These are phyloP conservation scores for Domatiomyces globalis DNA, from an alignment of 2,329 filamentous ascomycete species.

Conservation along the genomic window DNA sequence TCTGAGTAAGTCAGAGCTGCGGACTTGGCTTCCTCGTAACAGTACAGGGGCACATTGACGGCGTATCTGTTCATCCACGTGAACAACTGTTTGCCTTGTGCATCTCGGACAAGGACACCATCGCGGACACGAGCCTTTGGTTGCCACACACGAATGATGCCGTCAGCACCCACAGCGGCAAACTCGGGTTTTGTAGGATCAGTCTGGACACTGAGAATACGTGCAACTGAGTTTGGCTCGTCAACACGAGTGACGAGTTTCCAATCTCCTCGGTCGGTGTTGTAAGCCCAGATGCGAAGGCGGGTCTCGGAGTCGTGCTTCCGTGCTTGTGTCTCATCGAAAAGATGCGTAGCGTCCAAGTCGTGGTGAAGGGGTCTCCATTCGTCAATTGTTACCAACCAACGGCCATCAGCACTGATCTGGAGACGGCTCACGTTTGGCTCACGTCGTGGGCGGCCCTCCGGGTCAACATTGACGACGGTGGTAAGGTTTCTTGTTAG, in stretches of 20 bases:
- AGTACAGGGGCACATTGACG: slow-evolving; percentile 25
- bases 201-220: slow-evolving; percentile 57
- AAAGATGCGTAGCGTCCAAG: slow-evolving; percentile 39
- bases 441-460: slow-evolving; percentile 57
- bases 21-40: slow-evolving; percentile 18
- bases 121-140: slow-evolving; percentile 55
- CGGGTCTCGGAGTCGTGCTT: slow-evolving; percentile 50
- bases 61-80: slow-evolving; percentile 60
- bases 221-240: slow-evolving; percentile 55
- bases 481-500: slow-evolving; percentile 79
- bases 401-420: slow-evolving; percentile 66
- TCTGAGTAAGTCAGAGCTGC: slow-evolving; percentile 65
- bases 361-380: slow-evolving; percentile 68
- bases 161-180: slow-evolving; percentile 73
- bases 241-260: slow-evolving; percentile 73
- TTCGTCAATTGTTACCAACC: slow-evolving; percentile 83
- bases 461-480: slow-evolving; percentile 59
- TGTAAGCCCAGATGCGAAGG: slow-evolving; percentile 80
- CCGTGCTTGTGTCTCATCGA: slow-evolving; percentile 1
- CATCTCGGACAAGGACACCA: slow-evolving; percentile 36
- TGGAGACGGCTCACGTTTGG: slow-evolving; percentile 63
- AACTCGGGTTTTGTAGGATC: slow-evolving; percentile 59
- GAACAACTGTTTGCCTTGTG: slow-evolving; percentile 44
- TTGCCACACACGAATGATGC: slow-evolving; percentile 66
- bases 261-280: slow-evolving; percentile 39